phyloP scores from a whole-genome alignment of 306 rosid genomes.

The Pyrus bretschneideri region DNA sequence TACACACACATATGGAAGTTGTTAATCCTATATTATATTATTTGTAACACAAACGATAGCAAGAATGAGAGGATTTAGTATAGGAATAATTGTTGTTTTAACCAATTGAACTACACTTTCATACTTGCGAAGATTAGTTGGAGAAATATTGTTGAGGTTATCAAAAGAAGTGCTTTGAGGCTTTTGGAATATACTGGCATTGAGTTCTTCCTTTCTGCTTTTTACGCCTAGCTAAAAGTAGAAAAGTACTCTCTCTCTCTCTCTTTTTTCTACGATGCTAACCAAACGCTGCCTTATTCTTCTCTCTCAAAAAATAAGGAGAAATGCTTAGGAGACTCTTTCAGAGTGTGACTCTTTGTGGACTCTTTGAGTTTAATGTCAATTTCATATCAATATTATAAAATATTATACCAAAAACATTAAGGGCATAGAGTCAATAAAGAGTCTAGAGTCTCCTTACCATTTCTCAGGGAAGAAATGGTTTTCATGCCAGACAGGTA shows the following conservation, averaged over 20 bases:
- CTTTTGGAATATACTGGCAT: neutral
- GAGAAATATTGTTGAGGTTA: neutral
- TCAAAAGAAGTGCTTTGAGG: neutral
- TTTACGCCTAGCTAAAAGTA: neutral
- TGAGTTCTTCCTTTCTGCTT: neutral
- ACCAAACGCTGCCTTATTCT: constrained; percentile 4
- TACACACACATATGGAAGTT: too few relatives aligned
- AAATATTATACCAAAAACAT: too few relatives aligned
- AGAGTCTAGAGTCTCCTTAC: too few relatives aligned
- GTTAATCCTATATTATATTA: too few relatives aligned
- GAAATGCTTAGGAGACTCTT: rapidly evolving
- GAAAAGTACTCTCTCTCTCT: neutral
- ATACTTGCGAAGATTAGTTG: neutral
- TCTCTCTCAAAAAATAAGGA: neutral
- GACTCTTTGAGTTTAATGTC: rapidly evolving
- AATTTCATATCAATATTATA: too few relatives aligned
- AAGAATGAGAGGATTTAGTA: too few relatives aligned
- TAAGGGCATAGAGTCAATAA: too few relatives aligned
- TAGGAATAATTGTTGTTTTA: too few relatives aligned
- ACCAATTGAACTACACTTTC: too few relatives aligned
- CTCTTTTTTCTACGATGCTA: neutral
- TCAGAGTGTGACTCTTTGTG: rapidly evolving
- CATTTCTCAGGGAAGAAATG: neutral
- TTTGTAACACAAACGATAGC: too few relatives aligned
- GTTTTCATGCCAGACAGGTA: neutral